Base-by-base conservation (phyloP, 306 rosid genomes). In the Ammopiptanthus mongolicus region DNA sequence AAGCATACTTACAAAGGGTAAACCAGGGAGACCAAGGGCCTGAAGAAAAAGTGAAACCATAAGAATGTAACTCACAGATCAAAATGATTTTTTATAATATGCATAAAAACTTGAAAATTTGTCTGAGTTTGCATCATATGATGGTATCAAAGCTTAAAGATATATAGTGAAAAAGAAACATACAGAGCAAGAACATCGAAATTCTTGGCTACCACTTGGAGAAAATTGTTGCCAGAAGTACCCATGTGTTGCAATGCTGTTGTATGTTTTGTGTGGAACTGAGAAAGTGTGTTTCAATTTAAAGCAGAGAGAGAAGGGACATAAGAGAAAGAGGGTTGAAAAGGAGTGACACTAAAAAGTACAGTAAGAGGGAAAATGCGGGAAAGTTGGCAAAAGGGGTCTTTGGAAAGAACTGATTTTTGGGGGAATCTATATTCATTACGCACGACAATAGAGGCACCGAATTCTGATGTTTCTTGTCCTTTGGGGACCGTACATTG, bases 111-210 rank as follows among this genome's bases (percentile, higher is more conserved):
- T 11, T 13, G 25, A 34, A 63, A 47, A 6, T 39, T 19, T 4
- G 7, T 79, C 4, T 9, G 37, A 65, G 41, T 29, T 36, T 31
- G 28, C 21, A 55, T 71, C 13, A 57, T 11, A 21, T 12, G 19
- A 14, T 57, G 10, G 5, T 14, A 52, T 15, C 1, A 39, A 36
- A 55, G 7, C 2, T 22, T 3, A 19, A 17, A 42, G 23, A 29
- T 21, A 29, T 21, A 0, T 0, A 3, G 37, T 4, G 42, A 33
- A 31, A 61, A 39, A 69, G 73, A 53, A 22, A 19, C 89, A 62
- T 89, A 93, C 97, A 93, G 71, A 75, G 98, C 95, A 80, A 93
- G 97, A 84, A 90, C 95, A 73, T 90, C 97, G 78, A 93, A 93
- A 86, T 93, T 93, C 60, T 89, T 93, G 22, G 80, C 86, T 15